Evolutionary conservation across 345 rosid species (phyloP), one percentile per base, ranked within the genome.

Genomic region (Pistacia atlantica): DNA sequence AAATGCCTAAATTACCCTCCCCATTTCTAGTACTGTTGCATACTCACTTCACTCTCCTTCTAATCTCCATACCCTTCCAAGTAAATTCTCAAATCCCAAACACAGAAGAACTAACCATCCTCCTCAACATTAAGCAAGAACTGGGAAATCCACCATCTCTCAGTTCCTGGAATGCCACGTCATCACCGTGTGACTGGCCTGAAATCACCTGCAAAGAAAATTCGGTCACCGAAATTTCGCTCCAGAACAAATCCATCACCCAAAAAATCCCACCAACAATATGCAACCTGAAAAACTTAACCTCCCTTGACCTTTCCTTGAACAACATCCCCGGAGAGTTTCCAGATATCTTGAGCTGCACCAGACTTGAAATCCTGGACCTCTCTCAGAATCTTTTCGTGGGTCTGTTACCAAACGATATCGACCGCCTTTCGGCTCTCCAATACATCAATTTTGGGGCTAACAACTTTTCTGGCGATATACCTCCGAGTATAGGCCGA

Each of bases 181-280:
- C 93, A 14, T 76, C 91, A 0, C 93, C 92, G 1, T 95, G 99
- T 69, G 51, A 71, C 16, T 95, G 98, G 99, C 75, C 83, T 5
- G 85, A 52, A 82, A 80, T 93, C 45, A 31, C 3, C 11, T 95
- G 98, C 83, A 4, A 68, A 48, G 77, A 11, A 28, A 84, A 89
- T 31, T 59, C 82, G 0, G 91, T 95, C 56, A 87, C 93, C 20
- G 72, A 25, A 20, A 77, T 95, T 5, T 4, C 2, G 17, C 93
- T 95, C 56, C 0, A 31, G 0, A 22, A 81, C 31, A 83, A 80
- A 58, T 76, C 69, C 83, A 90, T 95, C 78, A 81, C 85, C 8
- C 83, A 7, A 5, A n/a, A 63, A 10, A 68, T 95, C 70, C 97
- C 98, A 3, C 38, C 85, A 9, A 72, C 83, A 8, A 83, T 96